These are phyloP conservation scores for Erythrophleum ivorense DNA, from an alignment of 331 rosid species.

Conservation along the genomic window DNA sequence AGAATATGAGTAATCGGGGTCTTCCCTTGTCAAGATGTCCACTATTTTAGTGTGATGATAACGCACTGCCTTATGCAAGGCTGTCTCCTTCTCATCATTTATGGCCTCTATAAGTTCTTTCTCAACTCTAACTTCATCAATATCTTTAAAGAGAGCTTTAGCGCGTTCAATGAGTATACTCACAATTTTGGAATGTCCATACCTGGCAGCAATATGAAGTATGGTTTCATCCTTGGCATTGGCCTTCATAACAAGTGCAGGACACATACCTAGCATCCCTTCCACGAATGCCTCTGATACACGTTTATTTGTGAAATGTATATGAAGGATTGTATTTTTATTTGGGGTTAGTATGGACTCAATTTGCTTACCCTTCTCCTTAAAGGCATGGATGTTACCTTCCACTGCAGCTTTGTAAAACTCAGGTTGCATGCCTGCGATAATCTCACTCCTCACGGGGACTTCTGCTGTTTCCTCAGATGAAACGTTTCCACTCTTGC, in stretches of 20 bases:
- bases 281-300: not conserved
- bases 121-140: not conserved
- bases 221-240: not conserved
- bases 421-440: too few species aligned
- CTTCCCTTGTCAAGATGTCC: not conserved
- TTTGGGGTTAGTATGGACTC: not conserved
- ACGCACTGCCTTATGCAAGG: slow-evolving; percentile 5
- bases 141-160: not conserved
- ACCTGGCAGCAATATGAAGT: too few species aligned
- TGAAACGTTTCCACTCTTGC: too few species aligned
- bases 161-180: not conserved
- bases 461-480: too few species aligned
- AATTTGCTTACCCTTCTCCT: not conserved
- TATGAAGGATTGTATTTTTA: not conserved
- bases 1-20: not conserved
- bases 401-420: not conserved
- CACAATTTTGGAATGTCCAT: not conserved
- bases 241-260: not conserved
- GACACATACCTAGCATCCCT: not conserved
- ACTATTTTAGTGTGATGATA: not conserved
- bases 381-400: not conserved
- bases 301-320: not conserved
- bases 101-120: not conserved
- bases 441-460: too few species aligned
- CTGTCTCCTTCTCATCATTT: not conserved